These are phyloP conservation scores for Botryosphaeria dothidea DNA, from an alignment of 2,329 filamentous ascomycete species.

Conservation along the genomic window DNA sequence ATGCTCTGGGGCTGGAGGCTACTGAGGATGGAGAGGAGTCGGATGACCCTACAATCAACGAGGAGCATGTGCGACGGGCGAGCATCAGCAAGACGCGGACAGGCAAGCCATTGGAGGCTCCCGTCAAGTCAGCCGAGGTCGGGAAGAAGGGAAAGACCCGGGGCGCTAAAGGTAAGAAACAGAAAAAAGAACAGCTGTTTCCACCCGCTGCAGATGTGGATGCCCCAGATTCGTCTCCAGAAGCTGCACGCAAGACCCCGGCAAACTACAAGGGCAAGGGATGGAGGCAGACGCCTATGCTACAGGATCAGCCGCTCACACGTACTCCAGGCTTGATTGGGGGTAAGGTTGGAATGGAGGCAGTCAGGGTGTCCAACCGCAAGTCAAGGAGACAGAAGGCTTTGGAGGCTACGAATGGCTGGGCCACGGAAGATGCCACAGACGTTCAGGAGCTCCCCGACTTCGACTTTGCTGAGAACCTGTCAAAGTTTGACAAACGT, in stretches of 20 bases:
- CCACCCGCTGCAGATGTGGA: constrained; percentile 34
- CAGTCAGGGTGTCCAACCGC: constrained; percentile 39
- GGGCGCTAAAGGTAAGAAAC: constrained; percentile 48
- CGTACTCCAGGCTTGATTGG: constrained; percentile 41
- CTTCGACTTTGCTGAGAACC: constrained; percentile 86
- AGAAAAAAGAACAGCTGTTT: constrained; percentile 29
- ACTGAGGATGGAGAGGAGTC: constrained; percentile 36
- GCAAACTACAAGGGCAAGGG: constrained; percentile 58
- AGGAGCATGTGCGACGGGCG: constrained; percentile 31
- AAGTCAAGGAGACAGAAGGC: constrained; percentile 50
- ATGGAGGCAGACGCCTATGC: constrained; percentile 67
- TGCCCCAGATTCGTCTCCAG: constrained; percentile 30
- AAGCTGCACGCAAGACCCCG: constrained; percentile 34
- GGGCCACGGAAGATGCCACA: constrained; percentile 94
- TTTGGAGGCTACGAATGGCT: constrained; percentile 70
- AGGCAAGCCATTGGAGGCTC: constrained; percentile 40
- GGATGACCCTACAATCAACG: constrained; percentile 32
- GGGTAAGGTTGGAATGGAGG: constrained; percentile 38
- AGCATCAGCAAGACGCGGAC: constrained; percentile 43
- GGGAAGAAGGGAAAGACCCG: constrained; percentile 48
- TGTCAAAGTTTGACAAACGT: constrained; percentile 94
- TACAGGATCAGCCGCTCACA: constrained; percentile 57
- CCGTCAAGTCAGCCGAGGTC: constrained; percentile 35
- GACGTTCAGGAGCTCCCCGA: constrained; percentile 92
- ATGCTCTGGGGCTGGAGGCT: constrained; percentile 41